A percentile compares a stretch with the other conserved stretches of the same genome.
Evolutionary conservation across 768 basidiomycete species (phyloP).

Genomic region (Saitozyma sp.): DNA sequence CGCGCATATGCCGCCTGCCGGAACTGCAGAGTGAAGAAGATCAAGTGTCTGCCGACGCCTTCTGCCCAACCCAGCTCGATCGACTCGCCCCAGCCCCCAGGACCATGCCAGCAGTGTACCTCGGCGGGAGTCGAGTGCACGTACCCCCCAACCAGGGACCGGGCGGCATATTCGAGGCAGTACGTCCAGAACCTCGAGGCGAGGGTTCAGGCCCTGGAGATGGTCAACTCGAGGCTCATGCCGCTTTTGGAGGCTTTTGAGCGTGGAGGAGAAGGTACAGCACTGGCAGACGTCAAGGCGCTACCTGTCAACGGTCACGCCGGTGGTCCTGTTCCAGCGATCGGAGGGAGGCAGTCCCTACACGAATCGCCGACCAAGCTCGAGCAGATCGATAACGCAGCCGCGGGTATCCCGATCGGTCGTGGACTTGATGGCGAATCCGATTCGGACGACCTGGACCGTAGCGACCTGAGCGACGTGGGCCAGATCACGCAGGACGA

Average conservation of each 20-base stretch:
- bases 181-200: conserved; percentile 45
- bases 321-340: background rate
- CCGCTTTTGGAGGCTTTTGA: conserved; percentile 41
- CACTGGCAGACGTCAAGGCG: too few species aligned
- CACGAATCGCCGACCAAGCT: background rate
- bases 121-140: conserved; percentile 31
- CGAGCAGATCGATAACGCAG: background rate
- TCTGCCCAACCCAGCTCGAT: background rate
- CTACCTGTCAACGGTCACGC: background rate
- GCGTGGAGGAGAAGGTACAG: conserved; percentile 1
- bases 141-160: conserved; percentile 43
- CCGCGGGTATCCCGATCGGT: background rate
- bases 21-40: conserved; percentile 40
- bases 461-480: conserved; percentile 12
- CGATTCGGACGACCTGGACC: conserved; percentile 3
- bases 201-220: conserved; percentile 46
- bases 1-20: conserved; percentile 41
- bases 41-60: conserved; percentile 42
- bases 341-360: background rate
- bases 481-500: conserved; percentile 46
- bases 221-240: conserved; percentile 25
- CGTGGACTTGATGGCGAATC: background rate
- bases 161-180: conserved; percentile 44
- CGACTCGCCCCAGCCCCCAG: conserved; percentile 4
- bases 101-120: conserved; percentile 41